These are phyloP conservation scores for Penicillium polonicum DNA, from an alignment of 2,329 filamentous ascomycete genomes.

Conservation along the genomic window DNA sequence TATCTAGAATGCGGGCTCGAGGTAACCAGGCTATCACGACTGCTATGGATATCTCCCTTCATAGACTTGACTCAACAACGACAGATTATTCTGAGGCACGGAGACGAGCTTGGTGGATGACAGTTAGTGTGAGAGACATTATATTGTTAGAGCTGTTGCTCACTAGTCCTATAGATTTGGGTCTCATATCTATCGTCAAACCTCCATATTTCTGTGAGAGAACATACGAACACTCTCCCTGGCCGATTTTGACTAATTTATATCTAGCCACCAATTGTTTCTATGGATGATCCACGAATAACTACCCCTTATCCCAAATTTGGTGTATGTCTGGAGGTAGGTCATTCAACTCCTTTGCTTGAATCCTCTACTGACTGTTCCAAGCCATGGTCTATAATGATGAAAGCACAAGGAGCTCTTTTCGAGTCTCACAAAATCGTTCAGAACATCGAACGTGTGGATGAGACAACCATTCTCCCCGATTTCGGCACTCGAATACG, in stretches of 20 bases:
- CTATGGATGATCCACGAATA: conserved; percentile 22
- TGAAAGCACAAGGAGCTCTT: conserved; percentile 23
- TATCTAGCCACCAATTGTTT: conserved; percentile 23
- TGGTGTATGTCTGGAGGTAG: conserved; percentile 20
- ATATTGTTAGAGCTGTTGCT: neutral
- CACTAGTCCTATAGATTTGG: conserved; percentile 16
- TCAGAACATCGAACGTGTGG: conserved; percentile 15
- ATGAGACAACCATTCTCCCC: neutral
- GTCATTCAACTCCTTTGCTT: neutral
- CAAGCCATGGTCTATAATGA: conserved; percentile 25
- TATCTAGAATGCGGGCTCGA: conserved; percentile 24
- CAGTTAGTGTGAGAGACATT: conserved; percentile 13
- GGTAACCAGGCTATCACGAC: conserved; percentile 27
- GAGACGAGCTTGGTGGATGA: conserved; percentile 29
- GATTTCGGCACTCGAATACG: conserved; percentile 13
- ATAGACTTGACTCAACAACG: conserved; percentile 11
- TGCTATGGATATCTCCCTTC: conserved; percentile 28
- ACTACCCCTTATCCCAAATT: conserved; percentile 26
- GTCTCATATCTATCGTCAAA: conserved; percentile 22
- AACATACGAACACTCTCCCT: no score
- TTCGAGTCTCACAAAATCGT: conserved; percentile 13
- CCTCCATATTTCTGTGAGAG: conserved; percentile 18
- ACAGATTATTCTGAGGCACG: conserved; percentile 21
- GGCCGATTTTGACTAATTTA: neutral
- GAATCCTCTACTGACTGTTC: neutral